Evolutionary conservation across 2,329 filamentous ascomycete genomes (phyloP), one percentile per base, ranked within the genome.

Genomic region (Stemphylium lycopersici): DNA sequence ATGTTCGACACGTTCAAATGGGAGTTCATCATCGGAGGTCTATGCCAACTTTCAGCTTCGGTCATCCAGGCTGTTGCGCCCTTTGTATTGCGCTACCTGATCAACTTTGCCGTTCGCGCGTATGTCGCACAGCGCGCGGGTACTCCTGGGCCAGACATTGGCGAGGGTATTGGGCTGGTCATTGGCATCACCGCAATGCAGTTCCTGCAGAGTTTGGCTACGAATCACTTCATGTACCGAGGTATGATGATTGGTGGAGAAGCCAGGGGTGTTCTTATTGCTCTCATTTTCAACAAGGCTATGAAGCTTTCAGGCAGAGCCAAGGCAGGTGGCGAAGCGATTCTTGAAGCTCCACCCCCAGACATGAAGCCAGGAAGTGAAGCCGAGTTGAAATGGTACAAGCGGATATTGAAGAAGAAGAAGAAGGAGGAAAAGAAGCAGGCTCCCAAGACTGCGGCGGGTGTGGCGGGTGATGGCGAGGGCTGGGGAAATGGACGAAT

Each of bases 401-500:
- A 68, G 72, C 81, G 64, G 74, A 78, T 71, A 68, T 72, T 68
- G 45, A 77, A 69, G 61, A 76, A 67, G 72, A 76, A 79, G 45
- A 77, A 69, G 61, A 76, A 67, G 72, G 76, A 79, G 45, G 48
- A 62, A 8, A 45, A 66, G 36, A 71, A 73, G 75, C 56, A 77
- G 38, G 65, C 79, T 24, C 78, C 79, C 43, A 74, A 73, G 3
- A 74, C 70, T 11, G 76, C 78, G 11, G 75, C 79, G 3, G 84
- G 82, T 2, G 77, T 88, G 16, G 76, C 83, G 10, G 86, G 85
- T 3, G 90, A 95, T 66, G 90, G 89, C 2, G 81, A 85, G 18
- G 95, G 93, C 20, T 98, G 93, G 93, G 88, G 88, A 52, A 98
- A 97, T 67, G 95, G 95, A 18, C 87, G 91, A 59, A 91, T 98